phyloP scores from a whole-genome alignment of 2,329 filamentous ascomycete genomes.

The Chaetomium globosum region DNA sequence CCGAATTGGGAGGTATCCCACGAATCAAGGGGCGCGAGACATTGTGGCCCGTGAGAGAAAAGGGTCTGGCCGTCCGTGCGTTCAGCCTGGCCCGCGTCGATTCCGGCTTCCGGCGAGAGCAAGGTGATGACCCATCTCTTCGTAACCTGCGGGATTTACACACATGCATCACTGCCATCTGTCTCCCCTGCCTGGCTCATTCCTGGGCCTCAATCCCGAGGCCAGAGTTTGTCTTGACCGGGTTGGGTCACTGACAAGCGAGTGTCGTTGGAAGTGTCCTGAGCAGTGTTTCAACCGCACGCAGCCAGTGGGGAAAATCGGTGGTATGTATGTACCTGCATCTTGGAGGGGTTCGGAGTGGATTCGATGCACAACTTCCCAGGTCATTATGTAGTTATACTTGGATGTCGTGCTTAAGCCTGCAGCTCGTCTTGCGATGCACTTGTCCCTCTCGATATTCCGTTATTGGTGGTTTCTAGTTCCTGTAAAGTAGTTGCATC shows the following conservation, averaged over 20 bases:
- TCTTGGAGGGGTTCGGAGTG: not conserved
- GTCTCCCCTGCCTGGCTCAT: not conserved
- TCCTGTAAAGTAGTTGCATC: not conserved
- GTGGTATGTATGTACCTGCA: conserved; percentile 6
- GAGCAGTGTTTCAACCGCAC: not conserved
- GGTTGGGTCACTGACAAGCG: conserved; percentile 29
- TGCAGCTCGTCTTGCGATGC: not conserved
- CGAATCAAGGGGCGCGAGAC: conserved; percentile 6
- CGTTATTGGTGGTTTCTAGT: too few relatives aligned
- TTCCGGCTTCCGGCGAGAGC: conserved; percentile 14
- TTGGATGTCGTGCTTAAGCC: too few relatives aligned
- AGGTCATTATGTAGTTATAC: too few relatives aligned
- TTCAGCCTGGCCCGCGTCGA: conserved; percentile 1
- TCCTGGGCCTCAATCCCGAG: conserved; percentile 8
- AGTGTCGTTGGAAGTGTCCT: conserved; percentile 21
- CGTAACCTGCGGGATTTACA: conserved; percentile 18
- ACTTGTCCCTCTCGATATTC: too few relatives aligned
- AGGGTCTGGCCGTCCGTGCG: not conserved
- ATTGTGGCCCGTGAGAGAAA: not conserved
- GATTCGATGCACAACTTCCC: not conserved
- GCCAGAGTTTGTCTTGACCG: conserved; percentile 20
- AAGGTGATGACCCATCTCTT: not conserved
- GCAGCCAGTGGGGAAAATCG: not conserved
- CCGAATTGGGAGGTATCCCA: conserved; percentile 21
- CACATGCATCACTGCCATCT: not conserved